Percentiles rank a stretch among this genome's conserved stretches.
Conservation (phyloP, 2,329 filamentous ascomycete species). For the Fusarium humuli region DNA sequence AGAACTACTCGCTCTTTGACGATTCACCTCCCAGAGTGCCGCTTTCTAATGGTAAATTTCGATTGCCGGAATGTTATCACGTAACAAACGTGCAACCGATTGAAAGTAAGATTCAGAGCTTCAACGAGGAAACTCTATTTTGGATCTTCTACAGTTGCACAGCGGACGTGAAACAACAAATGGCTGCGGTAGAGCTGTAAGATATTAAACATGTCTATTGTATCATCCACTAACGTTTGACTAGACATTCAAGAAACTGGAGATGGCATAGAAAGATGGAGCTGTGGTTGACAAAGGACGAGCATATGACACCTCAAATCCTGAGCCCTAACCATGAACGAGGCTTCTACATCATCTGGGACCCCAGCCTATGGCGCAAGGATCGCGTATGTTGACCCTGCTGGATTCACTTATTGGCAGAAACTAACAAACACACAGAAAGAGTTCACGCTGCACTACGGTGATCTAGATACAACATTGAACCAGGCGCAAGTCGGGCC, state of each 20-base stretch:
- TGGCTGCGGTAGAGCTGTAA: slow-evolving; percentile 73
- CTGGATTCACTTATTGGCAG: slow-evolving; percentile 24
- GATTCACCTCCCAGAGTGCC: slow-evolving; percentile 68
- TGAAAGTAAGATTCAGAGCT: slow-evolving; percentile 73
- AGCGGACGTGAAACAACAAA: slow-evolving; percentile 70
- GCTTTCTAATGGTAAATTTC: slow-evolving; percentile 63
- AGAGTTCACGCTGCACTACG: slow-evolving; percentile 71
- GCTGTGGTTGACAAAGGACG: slow-evolving; percentile 76
- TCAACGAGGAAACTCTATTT: slow-evolving; percentile 76
- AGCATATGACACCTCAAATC: slow-evolving; percentile 71
- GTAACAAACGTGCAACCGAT: slow-evolving; percentile 75
- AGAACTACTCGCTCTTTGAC: slow-evolving; percentile 72
- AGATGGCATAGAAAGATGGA: slow-evolving; percentile 76
- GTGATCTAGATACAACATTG: slow-evolving; percentile 67
- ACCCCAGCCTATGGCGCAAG: slow-evolving; percentile 70
- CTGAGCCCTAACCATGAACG: slow-evolving; percentile 70
- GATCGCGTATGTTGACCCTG: slow-evolving; percentile 64
- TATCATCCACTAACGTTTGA: slow-evolving; percentile 5
- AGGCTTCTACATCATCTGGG: slow-evolving; percentile 75
- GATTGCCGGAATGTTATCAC: slow-evolving; percentile 73
- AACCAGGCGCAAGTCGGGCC: slow-evolving; percentile 49
- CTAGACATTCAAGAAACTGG: slow-evolving; percentile 73
- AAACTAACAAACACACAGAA: slow-evolving; percentile 55
- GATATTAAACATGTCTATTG: slow-evolving; percentile 36
- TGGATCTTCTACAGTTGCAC: slow-evolving; percentile 78